Percentiles rank a stretch among this genome's conserved stretches.
Evolutionary conservation across 441 rosid species (phyloP).

Genomic region (Melastoma candidum): DNA sequence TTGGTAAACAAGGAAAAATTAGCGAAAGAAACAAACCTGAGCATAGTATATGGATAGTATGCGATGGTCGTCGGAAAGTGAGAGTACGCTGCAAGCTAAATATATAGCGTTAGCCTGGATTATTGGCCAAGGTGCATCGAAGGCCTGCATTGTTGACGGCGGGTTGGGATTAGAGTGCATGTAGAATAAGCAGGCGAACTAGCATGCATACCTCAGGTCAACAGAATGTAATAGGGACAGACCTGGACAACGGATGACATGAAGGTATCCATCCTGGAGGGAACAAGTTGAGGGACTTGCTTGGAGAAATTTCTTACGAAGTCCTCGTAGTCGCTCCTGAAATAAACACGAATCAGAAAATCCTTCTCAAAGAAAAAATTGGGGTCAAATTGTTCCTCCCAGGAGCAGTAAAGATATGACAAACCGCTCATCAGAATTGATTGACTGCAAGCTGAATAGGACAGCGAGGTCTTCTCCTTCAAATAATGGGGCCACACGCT

Average conservation of each 20-base stretch:
- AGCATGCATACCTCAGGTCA: background rate
- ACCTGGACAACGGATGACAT: conserved; percentile 91
- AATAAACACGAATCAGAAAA: conserved; percentile 10
- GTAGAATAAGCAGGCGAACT: background rate
- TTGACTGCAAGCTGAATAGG: conserved; percentile 43
- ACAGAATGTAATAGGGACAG: conserved; percentile 12
- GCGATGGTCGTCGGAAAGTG: conserved; percentile 78
- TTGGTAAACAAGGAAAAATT: conserved; percentile 3
- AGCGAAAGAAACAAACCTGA: conserved; percentile 38
- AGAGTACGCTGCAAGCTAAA: conserved; percentile 72
- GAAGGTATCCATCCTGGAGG: conserved; percentile 65
- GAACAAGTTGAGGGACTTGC: conserved; percentile 49
- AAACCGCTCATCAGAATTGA: conserved; percentile 78
- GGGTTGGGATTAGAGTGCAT: background rate
- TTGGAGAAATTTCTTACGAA: conserved; percentile 73
- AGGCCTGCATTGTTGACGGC: conserved; percentile 47
- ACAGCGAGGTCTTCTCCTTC: conserved; percentile 50
- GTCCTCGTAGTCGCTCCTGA: conserved; percentile 72
- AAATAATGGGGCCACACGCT: conserved; percentile 53
- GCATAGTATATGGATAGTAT: conserved; percentile 53
- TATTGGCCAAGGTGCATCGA: conserved; percentile 94
- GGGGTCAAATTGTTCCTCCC: background rate
- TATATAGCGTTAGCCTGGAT: conserved; percentile 94
- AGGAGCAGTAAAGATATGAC: background rate
- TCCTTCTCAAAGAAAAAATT: conserved; percentile 6